Base-by-base conservation (phyloP, 2,329 filamentous ascomycete genomes). In the Fusarium nisikadoi region DNA sequence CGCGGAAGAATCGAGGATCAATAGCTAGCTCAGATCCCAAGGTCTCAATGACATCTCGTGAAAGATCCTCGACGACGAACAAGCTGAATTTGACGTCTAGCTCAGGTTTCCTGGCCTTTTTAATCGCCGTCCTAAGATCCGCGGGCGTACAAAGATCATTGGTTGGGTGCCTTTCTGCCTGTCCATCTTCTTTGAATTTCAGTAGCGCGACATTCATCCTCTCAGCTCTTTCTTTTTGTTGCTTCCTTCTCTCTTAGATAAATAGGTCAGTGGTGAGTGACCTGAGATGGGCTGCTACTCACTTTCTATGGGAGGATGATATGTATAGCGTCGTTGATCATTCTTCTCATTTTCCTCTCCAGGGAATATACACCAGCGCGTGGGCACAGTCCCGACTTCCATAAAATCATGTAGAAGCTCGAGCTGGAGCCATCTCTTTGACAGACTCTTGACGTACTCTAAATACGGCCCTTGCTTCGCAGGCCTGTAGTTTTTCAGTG, bases 51-150 rank as follows among this genome's bases (percentile, higher is more conserved):
- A 59, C 45, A 5, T 59, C 43, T 9, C 45, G 45, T 3, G 56
- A 59, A 9, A 59, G 14, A 1, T 59, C 56, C 16, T 59, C 56
- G 1, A 52, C 45, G 1, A 59, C 27, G 1, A 59, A 59, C 3
- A 59, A 29, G 27, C 27, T 29, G 27, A 29, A 31, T 31, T 11
- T 31, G 2, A n/a, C 20, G 11, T 13, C 14, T n/a, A 0, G 0
- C 4, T 2, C 45, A 16, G 14, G 20, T 0, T 2, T 9, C 17
- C 4, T 4, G 3, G 27, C 13, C 10, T 2, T n/a, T 2, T 3
- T 0, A 12, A 31, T 6, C 7, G 19, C 20, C 6, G 1, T 8
- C 12, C 20, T 12, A 3, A 47, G 27, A 6, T 31, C 27, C 3
- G 12, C 14, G 8, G 6, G 13, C 7, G 2, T 17, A 6, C 4